Evolutionary conservation across 306 rosid species (phyloP).

Genomic region (Castanospermum australe): DNA sequence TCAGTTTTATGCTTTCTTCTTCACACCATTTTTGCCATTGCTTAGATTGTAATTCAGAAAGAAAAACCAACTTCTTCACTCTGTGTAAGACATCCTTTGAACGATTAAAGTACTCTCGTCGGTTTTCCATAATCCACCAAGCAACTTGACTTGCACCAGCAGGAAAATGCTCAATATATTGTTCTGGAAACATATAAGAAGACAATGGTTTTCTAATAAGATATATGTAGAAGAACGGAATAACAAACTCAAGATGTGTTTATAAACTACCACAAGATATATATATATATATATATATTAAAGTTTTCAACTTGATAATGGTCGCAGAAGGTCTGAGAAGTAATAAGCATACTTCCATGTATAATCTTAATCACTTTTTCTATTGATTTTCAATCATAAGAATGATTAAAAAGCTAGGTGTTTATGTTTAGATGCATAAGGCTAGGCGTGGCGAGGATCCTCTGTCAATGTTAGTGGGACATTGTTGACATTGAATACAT

Average conservation of each 20-base stretch:
- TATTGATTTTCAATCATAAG: background rate
- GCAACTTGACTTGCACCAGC: constrained; percentile 81
- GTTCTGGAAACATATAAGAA: constrained; percentile 47
- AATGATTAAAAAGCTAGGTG: background rate
- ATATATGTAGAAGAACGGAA: background rate
- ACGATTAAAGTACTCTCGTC: constrained; percentile 80
- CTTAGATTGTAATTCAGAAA: constrained; percentile 76
- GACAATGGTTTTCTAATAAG: background rate
- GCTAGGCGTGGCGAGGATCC: background rate
- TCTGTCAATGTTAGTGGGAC: background rate
- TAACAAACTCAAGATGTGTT: background rate
- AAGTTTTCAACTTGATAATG: background rate
- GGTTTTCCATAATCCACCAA: constrained; percentile 99
- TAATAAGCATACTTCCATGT: background rate
- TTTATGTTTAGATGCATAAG: background rate
- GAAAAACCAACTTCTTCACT: constrained; percentile 68
- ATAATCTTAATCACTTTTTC: background rate
- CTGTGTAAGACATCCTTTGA: constrained; percentile 65
- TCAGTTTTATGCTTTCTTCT: constrained; percentile 68
- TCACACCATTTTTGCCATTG: constrained; percentile 84
- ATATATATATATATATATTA: background rate
- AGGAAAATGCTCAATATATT: constrained; percentile 75
- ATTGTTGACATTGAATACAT: background rate
- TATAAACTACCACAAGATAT: background rate
- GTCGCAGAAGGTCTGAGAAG: background rate